These are phyloP conservation scores for Daldinia bambusicola DNA, from an alignment of 495 filamentous ascomycete species.

Conservation along the genomic window DNA sequence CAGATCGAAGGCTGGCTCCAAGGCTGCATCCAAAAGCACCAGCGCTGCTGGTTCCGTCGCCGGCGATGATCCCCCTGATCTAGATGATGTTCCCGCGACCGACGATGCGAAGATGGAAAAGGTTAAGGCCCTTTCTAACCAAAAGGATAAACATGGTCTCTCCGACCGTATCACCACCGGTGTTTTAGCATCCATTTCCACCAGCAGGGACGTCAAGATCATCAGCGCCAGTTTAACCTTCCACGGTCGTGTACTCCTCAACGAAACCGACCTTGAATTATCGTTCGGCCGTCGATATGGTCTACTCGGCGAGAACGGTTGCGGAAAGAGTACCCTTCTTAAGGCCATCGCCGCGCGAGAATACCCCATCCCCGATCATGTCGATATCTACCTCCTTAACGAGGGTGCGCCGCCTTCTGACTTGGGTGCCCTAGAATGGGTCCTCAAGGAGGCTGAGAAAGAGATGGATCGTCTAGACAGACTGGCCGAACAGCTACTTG, in stretches of 20 bases:
- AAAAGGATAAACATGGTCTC: slow-evolving; percentile 95
- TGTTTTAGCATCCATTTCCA: slow-evolving; percentile 84
- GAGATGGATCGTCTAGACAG: slow-evolving; percentile 91
- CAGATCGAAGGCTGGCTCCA: slow-evolving; percentile 72
- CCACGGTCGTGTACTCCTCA: slow-evolving; percentile 96
- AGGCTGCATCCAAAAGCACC: slow-evolving; percentile 69
- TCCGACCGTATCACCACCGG: slow-evolving; percentile 98
- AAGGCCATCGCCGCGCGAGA: slow-evolving; percentile 95
- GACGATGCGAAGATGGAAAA: slow-evolving; percentile 76
- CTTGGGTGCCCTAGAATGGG: slow-evolving; percentile 93
- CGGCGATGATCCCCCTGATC: slow-evolving; percentile 72
- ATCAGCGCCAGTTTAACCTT: slow-evolving; percentile 93
- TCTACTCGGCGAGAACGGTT: slow-evolving; percentile 97
- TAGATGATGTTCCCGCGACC: slow-evolving; percentile 74
- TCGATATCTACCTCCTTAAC: slow-evolving; percentile 98
- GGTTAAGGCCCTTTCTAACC: slow-evolving; percentile 75
- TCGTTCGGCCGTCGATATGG: slow-evolving; percentile 94
- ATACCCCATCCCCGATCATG: slow-evolving; percentile 93
- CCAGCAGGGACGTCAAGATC: slow-evolving; percentile 95
- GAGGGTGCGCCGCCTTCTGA: slow-evolving; percentile 94
- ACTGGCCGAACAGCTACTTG: slow-evolving; percentile 87
- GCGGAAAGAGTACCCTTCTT: slow-evolving; percentile 95
- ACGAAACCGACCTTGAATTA: slow-evolving; percentile 90
- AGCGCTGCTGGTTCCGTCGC: slow-evolving; percentile 73
- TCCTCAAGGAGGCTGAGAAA: slow-evolving; percentile 92